phyloP scores from a whole-genome alignment of 805 yeast species.

The Wickerhamiella dianesei region DNA sequence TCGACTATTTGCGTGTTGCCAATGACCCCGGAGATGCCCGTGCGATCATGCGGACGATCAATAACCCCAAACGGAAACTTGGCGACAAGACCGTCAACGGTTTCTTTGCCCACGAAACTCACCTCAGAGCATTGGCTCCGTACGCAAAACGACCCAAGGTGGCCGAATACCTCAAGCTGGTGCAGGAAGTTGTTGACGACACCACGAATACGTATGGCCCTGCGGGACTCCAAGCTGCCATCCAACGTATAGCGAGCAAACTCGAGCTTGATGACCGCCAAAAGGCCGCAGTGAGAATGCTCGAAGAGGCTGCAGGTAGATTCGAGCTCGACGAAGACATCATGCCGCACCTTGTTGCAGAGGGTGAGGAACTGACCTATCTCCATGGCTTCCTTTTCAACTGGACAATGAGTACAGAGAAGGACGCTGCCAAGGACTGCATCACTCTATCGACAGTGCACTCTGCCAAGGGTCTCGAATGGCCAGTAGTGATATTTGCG shows the following conservation, averaged over 20 bases:
- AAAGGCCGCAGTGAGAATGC: neutral
- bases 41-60: constrained; percentile 45
- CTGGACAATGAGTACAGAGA: constrained; percentile 15
- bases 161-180: neutral
- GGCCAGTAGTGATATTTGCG: constrained; percentile 85
- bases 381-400: constrained; percentile 12
- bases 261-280: neutral
- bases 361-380: neutral
- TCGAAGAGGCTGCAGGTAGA: neutral
- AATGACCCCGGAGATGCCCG: constrained; percentile 44
- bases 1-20: constrained; percentile 54
- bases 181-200: neutral
- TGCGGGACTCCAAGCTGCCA: neutral
- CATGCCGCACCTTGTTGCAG: neutral
- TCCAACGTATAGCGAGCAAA: neutral
- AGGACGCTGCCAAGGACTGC: constrained; percentile 5
- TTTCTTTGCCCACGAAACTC: constrained; percentile 15
- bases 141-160: neutral
- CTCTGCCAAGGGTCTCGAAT: constrained; percentile 85
- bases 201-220: neutral
- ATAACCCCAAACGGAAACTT: constrained; percentile 51
- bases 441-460: constrained; percentile 70
- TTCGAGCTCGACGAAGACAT: neutral
- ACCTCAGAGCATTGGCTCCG: neutral
- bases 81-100: constrained; percentile 41